Percentiles rank a stretch among this genome's conserved stretches.
Evolutionary conservation across 805 yeast species (phyloP).

Genomic region (Wickerhamiella bombiphila): DNA sequence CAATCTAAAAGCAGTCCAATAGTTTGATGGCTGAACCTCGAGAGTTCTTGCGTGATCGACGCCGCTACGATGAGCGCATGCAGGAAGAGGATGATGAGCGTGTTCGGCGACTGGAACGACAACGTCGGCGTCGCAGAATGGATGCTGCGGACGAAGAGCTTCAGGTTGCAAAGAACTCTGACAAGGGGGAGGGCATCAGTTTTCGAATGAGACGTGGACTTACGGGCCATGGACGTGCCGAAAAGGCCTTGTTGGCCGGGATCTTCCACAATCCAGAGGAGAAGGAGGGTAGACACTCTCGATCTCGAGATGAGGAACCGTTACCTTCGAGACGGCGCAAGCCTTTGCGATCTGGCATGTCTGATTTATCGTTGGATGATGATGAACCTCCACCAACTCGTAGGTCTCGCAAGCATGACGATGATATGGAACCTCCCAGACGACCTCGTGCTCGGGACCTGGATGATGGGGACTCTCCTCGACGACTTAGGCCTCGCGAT

Average conservation of each 20-base stretch:
- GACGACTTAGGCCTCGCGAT: too few relatives aligned
- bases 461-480: neutral
- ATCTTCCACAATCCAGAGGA: neutral
- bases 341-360: too few relatives aligned
- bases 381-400: neutral
- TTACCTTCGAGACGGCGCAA: neutral
- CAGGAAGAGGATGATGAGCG: neutral
- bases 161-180: neutral
- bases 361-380: too few relatives aligned
- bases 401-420: neutral
- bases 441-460: neutral
- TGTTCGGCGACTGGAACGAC: neutral
- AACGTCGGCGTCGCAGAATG: neutral
- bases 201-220: neutral
- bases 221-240: neutral
- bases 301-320: neutral
- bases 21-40: too few relatives aligned
- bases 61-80: neutral
- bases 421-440: neutral
- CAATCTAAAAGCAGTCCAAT: too few relatives aligned
- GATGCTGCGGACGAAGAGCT: neutral
- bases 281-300: neutral
- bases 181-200: neutral
- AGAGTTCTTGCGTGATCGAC: neutral
- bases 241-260: neutral